Percentiles rank a stretch among this genome's conserved stretches.
These are phyloP conservation scores for Skeletonema tropicum DNA, from an alignment of 108 stramenopile genomes.

Conservation along the genomic window DNA sequence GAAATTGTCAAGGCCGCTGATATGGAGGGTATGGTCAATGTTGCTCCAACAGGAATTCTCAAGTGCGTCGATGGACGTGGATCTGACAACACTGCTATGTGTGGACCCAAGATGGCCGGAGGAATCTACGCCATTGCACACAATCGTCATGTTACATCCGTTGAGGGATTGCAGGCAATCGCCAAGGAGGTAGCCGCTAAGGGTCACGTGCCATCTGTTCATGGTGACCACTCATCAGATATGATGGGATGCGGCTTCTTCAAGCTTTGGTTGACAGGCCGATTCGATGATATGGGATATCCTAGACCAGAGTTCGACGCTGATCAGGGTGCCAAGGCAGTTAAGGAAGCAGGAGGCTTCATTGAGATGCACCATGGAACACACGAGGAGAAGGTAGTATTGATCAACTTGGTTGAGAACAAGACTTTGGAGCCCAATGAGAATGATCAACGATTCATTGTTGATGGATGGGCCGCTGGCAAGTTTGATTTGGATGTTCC, in stretches of 20 bases:
- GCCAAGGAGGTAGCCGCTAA: constrained; percentile 9
- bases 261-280: constrained; percentile 33
- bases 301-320: constrained; percentile 35
- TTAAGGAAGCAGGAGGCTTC: constrained; percentile 27
- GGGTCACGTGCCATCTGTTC: constrained; percentile 30
- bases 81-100: constrained; percentile 14
- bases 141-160: constrained; percentile 15
- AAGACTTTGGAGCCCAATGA: constrained; percentile 31
- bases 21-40: constrained; percentile 12
- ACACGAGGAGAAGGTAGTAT: constrained; percentile 31
- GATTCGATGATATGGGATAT: constrained; percentile 33
- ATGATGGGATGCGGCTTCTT: constrained; percentile 24
- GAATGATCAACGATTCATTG: constrained; percentile 27
- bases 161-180: constrained; percentile 17
- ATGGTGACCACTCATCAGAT: constrained; percentile 20
- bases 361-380: constrained; percentile 29
- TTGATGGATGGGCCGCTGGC: constrained; percentile 27
- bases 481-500: constrained; percentile 26
- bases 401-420: constrained; percentile 27
- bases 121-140: constrained; percentile 37
- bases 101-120: constrained; percentile 28
- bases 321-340: constrained; percentile 28
- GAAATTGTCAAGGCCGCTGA: neutral
- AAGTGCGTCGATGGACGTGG: constrained; percentile 40
- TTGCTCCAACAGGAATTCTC: constrained; percentile 13